Conservation (phyloP, 2,329 filamentous ascomycete species). For the Ceratocystis albifundus region DNA sequence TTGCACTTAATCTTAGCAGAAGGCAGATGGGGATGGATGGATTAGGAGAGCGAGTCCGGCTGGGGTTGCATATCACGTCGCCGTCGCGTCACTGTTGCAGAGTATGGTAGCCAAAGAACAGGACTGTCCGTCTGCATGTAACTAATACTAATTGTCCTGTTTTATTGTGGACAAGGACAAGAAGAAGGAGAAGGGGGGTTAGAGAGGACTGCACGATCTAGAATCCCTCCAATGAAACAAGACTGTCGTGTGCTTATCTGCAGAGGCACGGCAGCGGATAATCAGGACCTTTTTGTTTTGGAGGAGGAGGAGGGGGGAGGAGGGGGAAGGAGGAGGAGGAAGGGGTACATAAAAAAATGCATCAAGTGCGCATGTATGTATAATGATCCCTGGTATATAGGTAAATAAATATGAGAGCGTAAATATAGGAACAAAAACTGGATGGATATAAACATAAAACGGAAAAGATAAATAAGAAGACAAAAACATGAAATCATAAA, state of each 20-base stretch:
- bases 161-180: not conserved
- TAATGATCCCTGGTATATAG: not conserved
- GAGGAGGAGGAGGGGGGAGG: not conserved
- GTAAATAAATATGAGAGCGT: not conserved
- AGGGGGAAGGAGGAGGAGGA: too few species aligned
- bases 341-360: not conserved
- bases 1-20: not conserved
- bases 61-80: not conserved
- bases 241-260: constrained; percentile 2
- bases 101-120: not conserved
- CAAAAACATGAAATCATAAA: too few species aligned
- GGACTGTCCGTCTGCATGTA: too few species aligned
- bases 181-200: too few species aligned
- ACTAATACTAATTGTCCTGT: too few species aligned
- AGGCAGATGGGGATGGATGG: not conserved
- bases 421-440: not conserved
- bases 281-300: not conserved
- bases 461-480: too few species aligned
- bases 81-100: not conserved
- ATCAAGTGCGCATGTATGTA: not conserved
- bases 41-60: not conserved
- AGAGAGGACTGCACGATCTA: not conserved
- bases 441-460: not conserved
- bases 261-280: not conserved
- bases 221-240: not conserved